Conservation (phyloP, 345 rosid species). For the Turnera subulata region DNA sequence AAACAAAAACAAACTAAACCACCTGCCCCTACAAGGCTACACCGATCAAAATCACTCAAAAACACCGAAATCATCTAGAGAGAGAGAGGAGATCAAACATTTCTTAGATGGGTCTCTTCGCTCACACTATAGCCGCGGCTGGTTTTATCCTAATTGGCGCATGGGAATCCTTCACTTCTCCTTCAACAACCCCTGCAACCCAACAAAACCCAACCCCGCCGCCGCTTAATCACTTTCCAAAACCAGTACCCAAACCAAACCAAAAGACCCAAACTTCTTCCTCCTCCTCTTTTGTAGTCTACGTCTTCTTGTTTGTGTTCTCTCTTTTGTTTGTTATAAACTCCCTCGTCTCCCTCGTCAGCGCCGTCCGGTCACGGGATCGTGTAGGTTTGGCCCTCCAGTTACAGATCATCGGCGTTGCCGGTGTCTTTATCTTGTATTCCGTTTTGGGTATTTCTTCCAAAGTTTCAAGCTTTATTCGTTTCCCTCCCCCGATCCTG, state of each 20-base stretch:
- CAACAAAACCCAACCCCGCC: constrained; percentile 13
- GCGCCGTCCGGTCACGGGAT: constrained; percentile 47
- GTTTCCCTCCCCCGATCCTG: constrained; percentile 48
- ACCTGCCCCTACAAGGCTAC: no score
- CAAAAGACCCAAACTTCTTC: constrained; percentile 14
- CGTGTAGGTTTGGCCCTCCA: constrained; percentile 67
- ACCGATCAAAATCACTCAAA: no score
- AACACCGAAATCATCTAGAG: no score
- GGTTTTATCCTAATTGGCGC: constrained; percentile 17
- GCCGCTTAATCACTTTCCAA: constrained; percentile 21
- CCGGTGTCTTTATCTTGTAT: constrained; percentile 55
- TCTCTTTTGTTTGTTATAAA: constrained; percentile 48
- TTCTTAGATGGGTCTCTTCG: constrained; percentile 10
- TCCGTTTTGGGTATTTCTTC: constrained; percentile 46
- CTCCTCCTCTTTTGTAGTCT: constrained; percentile 18
- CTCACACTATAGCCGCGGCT: constrained; percentile 6
- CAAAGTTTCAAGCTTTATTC: constrained; percentile 20
- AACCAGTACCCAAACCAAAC: constrained; percentile 9
- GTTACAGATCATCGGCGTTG: constrained; percentile 56
- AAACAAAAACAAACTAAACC: no score
- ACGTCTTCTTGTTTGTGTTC: constrained; percentile 30
- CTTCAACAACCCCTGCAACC: neutral
- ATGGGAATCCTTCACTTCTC: constrained; percentile 7
- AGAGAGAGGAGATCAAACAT: no score
- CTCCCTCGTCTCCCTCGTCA: constrained; percentile 52